A percentile compares a stretch with the other conserved stretches of the same genome.
Conservation (phyloP, 176 grass and related monocot genomes). For the Raddia distichophylla region DNA sequence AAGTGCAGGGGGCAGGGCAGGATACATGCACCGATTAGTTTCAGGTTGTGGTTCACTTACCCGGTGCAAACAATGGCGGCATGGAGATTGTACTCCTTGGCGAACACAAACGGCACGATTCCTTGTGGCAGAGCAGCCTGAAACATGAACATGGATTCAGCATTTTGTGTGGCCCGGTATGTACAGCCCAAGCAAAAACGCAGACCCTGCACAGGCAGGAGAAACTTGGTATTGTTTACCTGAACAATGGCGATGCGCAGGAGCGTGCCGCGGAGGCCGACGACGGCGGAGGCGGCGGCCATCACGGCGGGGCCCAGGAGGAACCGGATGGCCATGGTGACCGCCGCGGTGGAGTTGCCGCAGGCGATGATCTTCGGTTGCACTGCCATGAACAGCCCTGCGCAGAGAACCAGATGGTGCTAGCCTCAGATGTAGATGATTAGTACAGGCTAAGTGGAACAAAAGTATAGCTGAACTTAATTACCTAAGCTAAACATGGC, state of each 20-base stretch:
- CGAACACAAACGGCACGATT: slow-evolving; percentile 94
- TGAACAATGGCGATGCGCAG: slow-evolving; percentile 89
- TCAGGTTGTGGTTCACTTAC: slow-evolving; percentile 33
- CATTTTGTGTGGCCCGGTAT: background rate
- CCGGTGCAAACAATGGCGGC: slow-evolving; percentile 73
- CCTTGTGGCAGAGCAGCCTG: slow-evolving; percentile 90
- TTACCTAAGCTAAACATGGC: slow-evolving; percentile 91
- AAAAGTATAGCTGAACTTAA: background rate
- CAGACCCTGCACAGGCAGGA: background rate
- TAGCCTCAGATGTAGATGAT: background rate
- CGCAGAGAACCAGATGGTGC: background rate
- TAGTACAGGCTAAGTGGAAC: background rate
- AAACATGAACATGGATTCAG: background rate
- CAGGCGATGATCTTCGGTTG: slow-evolving; percentile 86
- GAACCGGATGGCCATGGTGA: slow-evolving; percentile 77
- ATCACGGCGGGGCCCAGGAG: slow-evolving; percentile 67
- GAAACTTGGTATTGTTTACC: slow-evolving; percentile 29
- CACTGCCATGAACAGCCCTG: slow-evolving; percentile 91
- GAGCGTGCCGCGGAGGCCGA: slow-evolving; percentile 62
- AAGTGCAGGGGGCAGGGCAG: background rate
- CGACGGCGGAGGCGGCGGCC: slow-evolving; percentile 63
- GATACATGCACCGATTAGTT: background rate
- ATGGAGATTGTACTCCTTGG: slow-evolving; percentile 85
- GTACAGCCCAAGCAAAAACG: background rate
- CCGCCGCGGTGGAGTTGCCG: slow-evolving; percentile 49